A percentile compares a stretch with the other conserved stretches of the same genome.
Conservation (phyloP, 805 yeast species). For the Wickerhamiella occidentalis region DNA sequence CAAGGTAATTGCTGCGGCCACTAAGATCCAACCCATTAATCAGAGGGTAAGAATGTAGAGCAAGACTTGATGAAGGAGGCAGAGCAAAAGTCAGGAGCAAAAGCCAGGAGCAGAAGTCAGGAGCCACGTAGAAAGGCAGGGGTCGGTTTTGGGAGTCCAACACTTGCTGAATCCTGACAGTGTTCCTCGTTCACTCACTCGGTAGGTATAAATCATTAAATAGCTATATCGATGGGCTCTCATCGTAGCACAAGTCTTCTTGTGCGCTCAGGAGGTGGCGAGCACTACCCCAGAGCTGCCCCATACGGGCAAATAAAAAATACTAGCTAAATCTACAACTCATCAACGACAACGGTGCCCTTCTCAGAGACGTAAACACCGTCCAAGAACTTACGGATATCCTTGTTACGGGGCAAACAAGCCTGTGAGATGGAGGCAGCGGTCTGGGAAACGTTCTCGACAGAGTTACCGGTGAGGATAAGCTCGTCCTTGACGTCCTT, state of each 20-base stretch:
- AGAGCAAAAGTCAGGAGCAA: too few species aligned
- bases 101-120: too few species aligned
- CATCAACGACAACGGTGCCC: conserved; percentile 34
- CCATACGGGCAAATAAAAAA: neutral
- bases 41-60: neutral
- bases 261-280: conserved; percentile 7
- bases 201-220: too few species aligned
- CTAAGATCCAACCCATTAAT: neutral
- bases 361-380: conserved; percentile 98
- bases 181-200: too few species aligned
- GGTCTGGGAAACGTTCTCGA: conserved; percentile 94
- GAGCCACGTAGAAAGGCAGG: too few species aligned
- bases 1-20: neutral
- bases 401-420: conserved; percentile 99
- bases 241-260: conserved; percentile 5
- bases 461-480: conserved; percentile 84
- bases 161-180: too few species aligned
- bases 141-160: too few species aligned
- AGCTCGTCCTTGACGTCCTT: conserved; percentile 88
- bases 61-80: too few species aligned
- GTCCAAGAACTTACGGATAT: conserved; percentile 99
- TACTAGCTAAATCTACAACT: conserved; percentile 9
- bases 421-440: conserved; percentile 97
- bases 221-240: too few species aligned
- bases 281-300: conserved; percentile 5